Percentiles rank a stretch among this genome's conserved stretches.
phyloP scores from a whole-genome alignment of 2,329 filamentous ascomycete species.

The Fusarium citri region DNA sequence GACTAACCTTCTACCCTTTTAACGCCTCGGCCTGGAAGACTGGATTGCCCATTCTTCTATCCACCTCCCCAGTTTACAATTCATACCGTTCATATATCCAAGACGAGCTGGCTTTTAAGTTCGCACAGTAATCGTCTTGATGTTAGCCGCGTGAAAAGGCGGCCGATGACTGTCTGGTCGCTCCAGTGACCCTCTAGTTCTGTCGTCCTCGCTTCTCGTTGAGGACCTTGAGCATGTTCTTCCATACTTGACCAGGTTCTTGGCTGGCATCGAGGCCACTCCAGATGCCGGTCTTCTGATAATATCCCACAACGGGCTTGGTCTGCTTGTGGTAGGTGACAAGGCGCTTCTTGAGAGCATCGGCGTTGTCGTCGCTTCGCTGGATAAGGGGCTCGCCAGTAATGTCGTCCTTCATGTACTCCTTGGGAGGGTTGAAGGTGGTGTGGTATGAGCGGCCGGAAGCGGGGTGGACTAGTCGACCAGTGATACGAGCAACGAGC shows the following conservation, averaged over 20 bases:
- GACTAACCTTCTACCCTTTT: constrained; percentile 45
- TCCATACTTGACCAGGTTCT: constrained; percentile 96
- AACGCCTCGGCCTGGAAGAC: constrained; percentile 45
- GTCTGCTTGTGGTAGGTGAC: constrained; percentile 96
- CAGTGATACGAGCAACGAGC: constrained; percentile 95
- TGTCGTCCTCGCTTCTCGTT: constrained; percentile 57
- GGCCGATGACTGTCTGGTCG: not conserved
- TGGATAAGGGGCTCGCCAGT: constrained; percentile 97
- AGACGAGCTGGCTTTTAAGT: constrained; percentile 33
- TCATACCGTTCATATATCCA: constrained; percentile 47
- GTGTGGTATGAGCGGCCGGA: constrained; percentile 98
- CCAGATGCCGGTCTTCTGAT: constrained; percentile 98
- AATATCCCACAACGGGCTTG: constrained; percentile 91
- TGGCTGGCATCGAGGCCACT: constrained; percentile 94
- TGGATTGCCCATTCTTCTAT: constrained; percentile 23
- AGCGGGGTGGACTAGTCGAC: constrained; percentile 93
- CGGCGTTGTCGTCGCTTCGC: constrained; percentile 96
- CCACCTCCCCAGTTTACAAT: constrained; percentile 33
- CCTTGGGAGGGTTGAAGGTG: constrained; percentile 98
- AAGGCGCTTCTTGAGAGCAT: constrained; percentile 94
- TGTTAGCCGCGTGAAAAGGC: constrained; percentile 48
- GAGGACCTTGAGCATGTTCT: constrained; percentile 88
- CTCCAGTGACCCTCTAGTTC: constrained; percentile 46
- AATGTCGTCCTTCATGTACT: constrained; percentile 92
- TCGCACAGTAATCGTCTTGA: constrained; percentile 43